Base-by-base conservation (phyloP, 495 filamentous ascomycete genomes). In the Penicillium macrosclerotiorum region DNA sequence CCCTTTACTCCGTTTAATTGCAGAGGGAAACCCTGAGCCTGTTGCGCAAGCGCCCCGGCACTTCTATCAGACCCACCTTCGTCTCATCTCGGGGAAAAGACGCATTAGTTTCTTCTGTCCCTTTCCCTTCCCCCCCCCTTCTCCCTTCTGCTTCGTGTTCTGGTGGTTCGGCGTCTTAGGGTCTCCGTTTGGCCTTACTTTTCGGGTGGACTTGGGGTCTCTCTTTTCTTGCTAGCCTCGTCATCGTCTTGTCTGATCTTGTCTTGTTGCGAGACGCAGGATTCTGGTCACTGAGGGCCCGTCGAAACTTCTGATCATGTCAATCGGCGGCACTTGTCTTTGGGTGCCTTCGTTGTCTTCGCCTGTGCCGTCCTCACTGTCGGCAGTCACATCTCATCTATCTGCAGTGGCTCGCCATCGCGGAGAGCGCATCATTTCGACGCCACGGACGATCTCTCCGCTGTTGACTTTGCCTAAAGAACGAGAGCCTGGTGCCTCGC, bases 301-400 rank as follows among this genome's bases (percentile, higher is more conserved):
- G 14, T 34, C 22, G 14, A 43, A 38, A 32, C 24, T 30, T 42
- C 52, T 58, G 62, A 71, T 49, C 60, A 72, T 72, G 69, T 72
- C 69, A 60, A 54, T 68, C 60, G 64, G 62, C 48, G 65, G 69
- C 38, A 63, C 67, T 53, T 72, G 69, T 57, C 62, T 65, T 47
- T 72, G 69, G 69, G 47, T 69, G 47, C 57, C 69, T 35, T 63
- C 69, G 25, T 49, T 72, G 45, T 59, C 67, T 40, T 62, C 68
- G 31, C 57, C 66, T 44, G 51, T 64, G 36, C 54, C 57, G 36
- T 66, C 68, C 35, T 57, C 65, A 49, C 47, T 69, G n/a, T 59
- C 68, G 51, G 55, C 61, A 32, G 61, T 67, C 36, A 52, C 59
- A 34, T 65, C 57, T 50, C 58, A 65, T 47, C 59, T 67, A 27